Evolutionary conservation across 176 grass and related monocot species (phyloP), one percentile per base, ranked within the genome.

Genomic region (Juncus effusus): DNA sequence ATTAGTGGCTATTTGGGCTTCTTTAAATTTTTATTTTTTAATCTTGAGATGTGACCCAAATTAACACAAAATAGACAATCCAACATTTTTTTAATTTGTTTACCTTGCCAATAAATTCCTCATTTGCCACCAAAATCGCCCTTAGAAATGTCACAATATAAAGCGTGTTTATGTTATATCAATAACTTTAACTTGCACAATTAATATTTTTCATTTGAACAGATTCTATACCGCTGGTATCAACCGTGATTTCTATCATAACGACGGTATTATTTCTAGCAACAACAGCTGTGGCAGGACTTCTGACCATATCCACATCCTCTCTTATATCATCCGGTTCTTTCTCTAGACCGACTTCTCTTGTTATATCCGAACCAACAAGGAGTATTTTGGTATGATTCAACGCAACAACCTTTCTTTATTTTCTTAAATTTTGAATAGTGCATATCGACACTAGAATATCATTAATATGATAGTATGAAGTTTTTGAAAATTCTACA

Each of bases 311-410:
- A 14, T 86, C 93, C 9, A 92, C 93, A 39, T 79, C 88, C 5
- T 84, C 80, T 3, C 85, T 97, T 10, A 10, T 97, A 9, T 82
- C 82, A 11, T 92, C 88, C 51, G 93, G 93, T 42, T 74, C 68
- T 50, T 77, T 86, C 69, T 50, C 88, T 39, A 97, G 93, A 80
- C 85, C 80, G 4, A 67, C 74, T 50, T 72, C 85, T 36, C 52
- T 81, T 54, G 61, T 86, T 16, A 79, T 89, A 64, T 92, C 93
- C 8, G 88, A 97, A 60, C 88, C 88, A 76, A 89, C 93, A 63
- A 79, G 88, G 41, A 92, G 87, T 75, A 67, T 97, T 2, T 13
- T 97, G 88, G 93, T 97, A 83, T 4, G 19, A 16, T 36, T 52
- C 3, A 14, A 64, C 16, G 1, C 51, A 7, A 56, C 54, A 35